A percentile compares a stretch with the other conserved stretches of the same genome.
phyloP scores from a whole-genome alignment of 805 yeast species.

The Spathaspora arborariae region DNA sequence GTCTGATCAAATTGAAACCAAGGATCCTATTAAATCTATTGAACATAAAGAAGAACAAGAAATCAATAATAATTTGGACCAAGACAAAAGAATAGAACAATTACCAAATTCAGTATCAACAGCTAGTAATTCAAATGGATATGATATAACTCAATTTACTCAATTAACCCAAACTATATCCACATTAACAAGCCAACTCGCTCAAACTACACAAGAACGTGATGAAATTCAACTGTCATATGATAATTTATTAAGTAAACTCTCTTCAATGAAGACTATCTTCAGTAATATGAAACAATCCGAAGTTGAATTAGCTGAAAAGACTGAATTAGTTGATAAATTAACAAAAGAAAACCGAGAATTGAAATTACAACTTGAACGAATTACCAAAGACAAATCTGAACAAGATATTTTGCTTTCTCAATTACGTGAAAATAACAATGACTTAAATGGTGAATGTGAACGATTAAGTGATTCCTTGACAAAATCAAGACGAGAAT shows the following conservation, averaged over 20 bases:
- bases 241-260: constrained; percentile 55
- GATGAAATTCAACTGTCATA: constrained; percentile 57
- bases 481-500: constrained; percentile 33
- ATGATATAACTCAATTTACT: not conserved
- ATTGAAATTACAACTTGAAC: constrained; percentile 4
- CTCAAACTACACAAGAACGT: constrained; percentile 38
- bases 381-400: constrained; percentile 4
- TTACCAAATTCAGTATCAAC: not conserved
- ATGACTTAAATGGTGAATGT: constrained; percentile 51
- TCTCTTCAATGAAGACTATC: constrained; percentile 70
- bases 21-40: not conserved
- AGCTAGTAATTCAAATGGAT: not conserved
- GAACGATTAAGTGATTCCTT: constrained; percentile 44
- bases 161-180: constrained; percentile 1
- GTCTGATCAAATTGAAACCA: not conserved
- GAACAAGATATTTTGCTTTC: not conserved
- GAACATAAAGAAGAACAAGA: not conserved
- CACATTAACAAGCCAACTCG: constrained; percentile 4
- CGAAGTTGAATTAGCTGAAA: constrained; percentile 55
- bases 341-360: constrained; percentile 25
- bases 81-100: not conserved
- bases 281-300: constrained; percentile 72
- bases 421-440: constrained; percentile 21
- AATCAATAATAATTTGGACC: not conserved
- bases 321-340: constrained; percentile 41